A percentile compares a stretch with the other conserved stretches of the same genome.
These are phyloP conservation scores for Ustilago nuda DNA, from an alignment of 1,284 basidiomycete species.

Conservation along the genomic window DNA sequence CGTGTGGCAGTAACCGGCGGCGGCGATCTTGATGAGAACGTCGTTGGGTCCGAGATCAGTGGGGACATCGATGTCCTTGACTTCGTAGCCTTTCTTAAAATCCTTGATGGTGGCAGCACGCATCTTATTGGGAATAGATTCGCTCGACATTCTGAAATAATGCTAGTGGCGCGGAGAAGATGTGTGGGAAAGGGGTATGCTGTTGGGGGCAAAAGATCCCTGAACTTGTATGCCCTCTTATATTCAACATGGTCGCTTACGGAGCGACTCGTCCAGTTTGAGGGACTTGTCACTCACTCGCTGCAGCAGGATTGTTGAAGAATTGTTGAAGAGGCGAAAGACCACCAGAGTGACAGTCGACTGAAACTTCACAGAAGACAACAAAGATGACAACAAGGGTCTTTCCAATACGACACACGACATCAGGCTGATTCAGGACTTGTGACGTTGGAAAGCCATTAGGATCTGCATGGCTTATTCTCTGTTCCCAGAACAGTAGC, in stretches of 20 bases:
- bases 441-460: not conserved
- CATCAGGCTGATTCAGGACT: slow-evolving; percentile 27
- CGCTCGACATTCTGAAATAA: slow-evolving; percentile 38
- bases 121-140: slow-evolving; percentile 55
- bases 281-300: not conserved
- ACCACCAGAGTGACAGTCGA: not conserved
- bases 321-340: not conserved
- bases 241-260: not conserved
- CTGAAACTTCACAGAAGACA: not conserved
- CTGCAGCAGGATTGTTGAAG: not conserved
- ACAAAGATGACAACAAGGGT: slow-evolving; percentile 8
- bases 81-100: slow-evolving; percentile 56
- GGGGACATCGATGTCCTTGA: slow-evolving; percentile 55
- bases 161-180: not conserved
- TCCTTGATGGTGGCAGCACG: slow-evolving; percentile 57
- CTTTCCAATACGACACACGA: slow-evolving; percentile 16
- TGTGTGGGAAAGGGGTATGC: not conserved
- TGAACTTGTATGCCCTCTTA: not conserved
- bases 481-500: not conserved
- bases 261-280: not conserved
- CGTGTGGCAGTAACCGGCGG: slow-evolving; percentile 61
- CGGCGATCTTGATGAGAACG: slow-evolving; percentile 51
- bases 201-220: not conserved
- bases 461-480: not conserved
- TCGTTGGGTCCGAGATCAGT: slow-evolving; percentile 44